A percentile compares a stretch with the other conserved stretches of the same genome.
Conservation (phyloP, 2,329 filamentous ascomycete genomes). For the Colletotrichum graminicola region DNA sequence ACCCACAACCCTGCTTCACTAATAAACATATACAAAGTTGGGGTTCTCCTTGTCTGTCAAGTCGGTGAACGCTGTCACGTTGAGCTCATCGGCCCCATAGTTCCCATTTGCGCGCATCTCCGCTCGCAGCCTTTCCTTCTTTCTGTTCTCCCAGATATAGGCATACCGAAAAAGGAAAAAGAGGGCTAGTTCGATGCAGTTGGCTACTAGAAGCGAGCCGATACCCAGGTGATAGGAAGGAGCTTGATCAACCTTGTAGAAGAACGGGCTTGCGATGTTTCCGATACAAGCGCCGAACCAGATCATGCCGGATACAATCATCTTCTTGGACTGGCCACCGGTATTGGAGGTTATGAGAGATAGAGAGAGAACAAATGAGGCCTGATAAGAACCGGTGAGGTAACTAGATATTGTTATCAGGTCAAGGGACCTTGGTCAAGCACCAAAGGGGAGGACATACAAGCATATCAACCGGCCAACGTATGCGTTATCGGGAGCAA, state of each 20-base stretch:
- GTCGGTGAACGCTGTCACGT: constrained; percentile 56
- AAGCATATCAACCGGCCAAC: constrained; percentile 69
- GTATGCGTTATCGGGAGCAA: constrained; percentile 62
- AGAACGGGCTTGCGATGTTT: constrained; percentile 73
- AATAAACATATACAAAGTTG: constrained; percentile 57
- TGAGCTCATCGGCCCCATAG: constrained; percentile 47
- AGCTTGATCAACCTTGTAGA: constrained; percentile 68
- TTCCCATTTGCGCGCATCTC: constrained; percentile 47
- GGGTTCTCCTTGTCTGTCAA: constrained; percentile 59
- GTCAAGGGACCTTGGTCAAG: too few relatives aligned
- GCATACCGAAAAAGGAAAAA: constrained; percentile 55
- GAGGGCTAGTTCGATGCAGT: constrained; percentile 54
- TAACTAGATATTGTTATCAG: constrained; percentile 44
- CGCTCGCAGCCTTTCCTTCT: constrained; percentile 52
- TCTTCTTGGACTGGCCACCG: constrained; percentile 71
- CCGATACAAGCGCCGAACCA: constrained; percentile 72
- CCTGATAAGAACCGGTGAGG: constrained; percentile 54
- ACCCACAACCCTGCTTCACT: accelerated
- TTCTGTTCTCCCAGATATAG: constrained; percentile 56
- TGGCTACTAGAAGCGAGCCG: constrained; percentile 56
- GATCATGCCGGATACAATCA: constrained; percentile 71
- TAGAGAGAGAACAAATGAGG: constrained; percentile 56
- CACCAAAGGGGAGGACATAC: constrained; percentile 45
- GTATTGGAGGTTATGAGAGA: constrained; percentile 64
- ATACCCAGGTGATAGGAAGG: constrained; percentile 57